Base-by-base conservation (phyloP, 768 basidiomycete genomes). In the Boletus eberwhitei region DNA sequence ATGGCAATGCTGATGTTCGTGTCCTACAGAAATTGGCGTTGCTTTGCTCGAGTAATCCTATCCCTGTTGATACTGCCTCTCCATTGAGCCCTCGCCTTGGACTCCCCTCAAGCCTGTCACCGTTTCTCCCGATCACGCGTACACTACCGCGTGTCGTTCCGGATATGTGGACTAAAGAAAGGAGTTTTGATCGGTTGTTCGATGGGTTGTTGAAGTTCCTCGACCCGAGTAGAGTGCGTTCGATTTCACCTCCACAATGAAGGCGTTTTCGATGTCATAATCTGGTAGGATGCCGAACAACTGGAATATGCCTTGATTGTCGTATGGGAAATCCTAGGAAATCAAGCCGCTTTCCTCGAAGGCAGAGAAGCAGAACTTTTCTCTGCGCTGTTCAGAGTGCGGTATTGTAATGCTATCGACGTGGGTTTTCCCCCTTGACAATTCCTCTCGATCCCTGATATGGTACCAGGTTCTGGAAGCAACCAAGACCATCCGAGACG, bases 271-370 rank as follows among this genome's bases (percentile, higher is more conserved):
- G 49, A 56, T 41, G 42, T 41, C 8, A 46, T 53, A 8, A 42
- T 52, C 5, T 48, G 49, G 34, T 64, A 94, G 89, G 74, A 73
- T 46, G 79, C 80, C 44, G 82, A 86, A 59, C 75, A 80, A 50
- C 74, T 93, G 26, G 86, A 88, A 65, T 90, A 91, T 62, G 92
- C 84, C 26, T 72, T 95, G 59, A 87, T 93, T 53, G 75, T 90
- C 32, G 64, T 93, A 12, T 94, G 88, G 88, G 92, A 94, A 69
- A 77, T 93, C 65, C 73, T 95, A 6, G 87, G 87, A 64, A 80
- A 86, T 60, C 90, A 93, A 66, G 77, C 82, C 22, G 69, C 77
- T 31, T 79, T 85, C 58, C 73, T 95, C 13, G 92, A 94, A 67
- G 88, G 90, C 42, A 82, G 81, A 55, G 93, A 95, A 73, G 79